Conservation (phyloP, 495 filamentous ascomycete species). For the Lasiosphaeris hirsuta region DNA sequence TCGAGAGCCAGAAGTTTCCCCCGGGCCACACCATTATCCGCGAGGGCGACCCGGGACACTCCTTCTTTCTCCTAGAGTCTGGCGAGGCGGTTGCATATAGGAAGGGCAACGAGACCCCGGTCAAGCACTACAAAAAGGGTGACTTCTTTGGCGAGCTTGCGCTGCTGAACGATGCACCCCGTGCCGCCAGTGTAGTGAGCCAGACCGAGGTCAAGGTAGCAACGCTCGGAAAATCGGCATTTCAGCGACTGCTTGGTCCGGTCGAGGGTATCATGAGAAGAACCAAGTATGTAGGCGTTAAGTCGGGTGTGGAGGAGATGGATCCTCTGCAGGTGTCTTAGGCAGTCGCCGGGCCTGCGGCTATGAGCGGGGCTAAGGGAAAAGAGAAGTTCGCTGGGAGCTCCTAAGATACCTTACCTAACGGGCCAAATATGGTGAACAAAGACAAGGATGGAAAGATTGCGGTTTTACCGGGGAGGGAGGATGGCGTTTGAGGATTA, state of each 20-base stretch:
- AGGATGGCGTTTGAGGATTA: conserved; percentile 23
- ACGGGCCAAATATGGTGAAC: not conserved
- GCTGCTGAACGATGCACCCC: conserved; percentile 85
- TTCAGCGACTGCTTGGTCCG: conserved; percentile 87
- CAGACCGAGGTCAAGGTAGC: conserved; percentile 91
- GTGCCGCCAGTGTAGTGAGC: conserved; percentile 85
- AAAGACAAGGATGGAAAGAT: not conserved
- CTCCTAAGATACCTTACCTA: no score
- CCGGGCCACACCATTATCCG: conserved; percentile 78
- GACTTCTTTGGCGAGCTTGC: conserved; percentile 98
- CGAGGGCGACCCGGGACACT: conserved; percentile 87
- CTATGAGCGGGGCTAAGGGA: not conserved
- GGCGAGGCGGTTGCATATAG: conserved; percentile 88
- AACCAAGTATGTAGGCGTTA: conserved; percentile 53
- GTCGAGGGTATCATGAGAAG: conserved; percentile 94
- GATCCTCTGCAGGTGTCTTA: conserved; percentile 45
- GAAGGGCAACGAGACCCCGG: conserved; percentile 54
- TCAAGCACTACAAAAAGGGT: conserved; percentile 81
- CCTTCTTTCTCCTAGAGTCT: conserved; percentile 87
- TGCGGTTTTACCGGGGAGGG: not conserved
- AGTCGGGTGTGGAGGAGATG: conserved; percentile 50
- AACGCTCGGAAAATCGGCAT: conserved; percentile 85
- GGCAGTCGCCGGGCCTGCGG: not conserved
- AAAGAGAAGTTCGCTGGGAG: not conserved
- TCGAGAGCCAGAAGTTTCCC: conserved; percentile 84